phyloP scores from a whole-genome alignment of 305 asterid species.

The Euphrasia arctica region DNA sequence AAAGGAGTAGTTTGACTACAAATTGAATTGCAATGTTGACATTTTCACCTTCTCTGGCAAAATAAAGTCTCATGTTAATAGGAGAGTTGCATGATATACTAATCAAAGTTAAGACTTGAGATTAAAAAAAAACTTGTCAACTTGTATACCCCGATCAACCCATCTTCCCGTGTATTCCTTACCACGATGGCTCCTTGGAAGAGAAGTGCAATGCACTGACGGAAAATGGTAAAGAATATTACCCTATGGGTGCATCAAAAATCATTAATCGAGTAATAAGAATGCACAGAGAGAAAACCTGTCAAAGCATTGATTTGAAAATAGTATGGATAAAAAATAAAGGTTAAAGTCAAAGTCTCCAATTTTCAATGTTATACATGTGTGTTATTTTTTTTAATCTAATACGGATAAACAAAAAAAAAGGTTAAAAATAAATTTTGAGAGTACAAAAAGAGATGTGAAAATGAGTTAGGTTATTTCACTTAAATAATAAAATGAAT shows the following conservation, averaged over 20 bases:
- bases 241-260: conserved; percentile 51
- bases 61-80: background rate
- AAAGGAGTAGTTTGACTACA: too few species aligned
- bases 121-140: conserved; percentile 37
- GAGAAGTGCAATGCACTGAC: conserved; percentile 91
- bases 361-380: too few species aligned
- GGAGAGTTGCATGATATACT: background rate
- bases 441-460: too few species aligned
- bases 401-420: background rate
- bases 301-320: too few species aligned
- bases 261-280: background rate
- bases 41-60: background rate
- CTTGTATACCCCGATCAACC: conserved; percentile 63
- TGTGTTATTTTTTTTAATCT: too few species aligned
- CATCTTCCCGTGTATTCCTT: conserved; percentile 84
- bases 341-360: too few species aligned
- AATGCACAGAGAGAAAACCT: too few species aligned
- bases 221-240: conserved; percentile 93
- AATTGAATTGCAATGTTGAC: too few species aligned
- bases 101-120: background rate
- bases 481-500: too few species aligned
- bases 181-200: conserved; percentile 50
- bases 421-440: too few species aligned
- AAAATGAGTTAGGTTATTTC: too few species aligned
- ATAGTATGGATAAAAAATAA: too few species aligned